These are phyloP conservation scores for Talaromyces amestolkiae DNA, from an alignment of 2,329 filamentous ascomycete genomes.

Conservation along the genomic window DNA sequence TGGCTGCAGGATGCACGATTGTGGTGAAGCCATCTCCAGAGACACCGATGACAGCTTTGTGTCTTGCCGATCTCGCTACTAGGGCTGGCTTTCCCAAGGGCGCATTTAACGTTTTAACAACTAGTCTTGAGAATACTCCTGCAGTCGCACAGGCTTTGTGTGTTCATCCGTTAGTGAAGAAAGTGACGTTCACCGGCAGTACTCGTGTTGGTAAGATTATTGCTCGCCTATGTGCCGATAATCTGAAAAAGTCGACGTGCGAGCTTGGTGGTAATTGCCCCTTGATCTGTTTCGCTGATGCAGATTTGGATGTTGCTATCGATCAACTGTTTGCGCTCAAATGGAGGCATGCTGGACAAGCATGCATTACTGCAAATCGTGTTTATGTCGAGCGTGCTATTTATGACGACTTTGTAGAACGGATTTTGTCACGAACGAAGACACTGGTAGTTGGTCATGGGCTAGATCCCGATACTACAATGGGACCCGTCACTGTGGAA, in stretches of 20 bases:
- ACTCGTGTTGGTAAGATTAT: slow-evolving; percentile 60
- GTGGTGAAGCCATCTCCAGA: slow-evolving; percentile 70
- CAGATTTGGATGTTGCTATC: slow-evolving; percentile 54
- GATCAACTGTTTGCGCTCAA: slow-evolving; percentile 41
- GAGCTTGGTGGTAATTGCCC: slow-evolving; percentile 66
- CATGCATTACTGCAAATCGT: slow-evolving; percentile 54
- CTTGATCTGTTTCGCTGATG: slow-evolving; percentile 61
- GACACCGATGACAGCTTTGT: slow-evolving; percentile 58
- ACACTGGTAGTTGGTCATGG: slow-evolving; percentile 40
- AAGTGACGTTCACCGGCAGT: slow-evolving; percentile 58
- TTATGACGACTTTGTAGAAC: slow-evolving; percentile 45
- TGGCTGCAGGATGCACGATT: slow-evolving; percentile 73
- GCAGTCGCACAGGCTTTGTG: slow-evolving; percentile 49
- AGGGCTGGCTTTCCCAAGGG: slow-evolving; percentile 59
- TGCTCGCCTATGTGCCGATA: slow-evolving; percentile 58
- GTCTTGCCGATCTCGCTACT: slow-evolving; percentile 53
- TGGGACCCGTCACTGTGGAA: slow-evolving; percentile 61
- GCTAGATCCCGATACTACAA: slow-evolving; percentile 29
- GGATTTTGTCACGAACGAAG: slow-evolving; percentile 25
- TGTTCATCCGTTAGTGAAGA: slow-evolving; percentile 58
- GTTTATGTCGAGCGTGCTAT: slow-evolving; percentile 58
- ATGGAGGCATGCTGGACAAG: slow-evolving; percentile 51
- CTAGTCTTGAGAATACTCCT: slow-evolving; percentile 41
- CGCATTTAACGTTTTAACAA: slow-evolving; percentile 61
- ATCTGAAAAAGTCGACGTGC: slow-evolving; percentile 65